Conservation (phyloP, 768 basidiomycete genomes). For the Vararia minispora region DNA sequence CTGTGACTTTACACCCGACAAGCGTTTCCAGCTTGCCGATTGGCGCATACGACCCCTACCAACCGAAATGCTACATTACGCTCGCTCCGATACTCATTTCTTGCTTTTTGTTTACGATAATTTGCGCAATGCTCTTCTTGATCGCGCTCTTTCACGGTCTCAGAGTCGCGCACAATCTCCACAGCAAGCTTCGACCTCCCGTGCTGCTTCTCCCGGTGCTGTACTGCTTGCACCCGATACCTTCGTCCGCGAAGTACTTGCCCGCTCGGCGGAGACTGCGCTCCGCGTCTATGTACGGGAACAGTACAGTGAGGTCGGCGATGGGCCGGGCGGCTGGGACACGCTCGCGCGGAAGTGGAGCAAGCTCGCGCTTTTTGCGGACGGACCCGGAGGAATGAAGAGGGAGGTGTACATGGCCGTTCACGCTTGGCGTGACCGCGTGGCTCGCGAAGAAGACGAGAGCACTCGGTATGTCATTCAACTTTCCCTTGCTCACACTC, state of each 20-base stretch:
- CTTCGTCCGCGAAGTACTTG: constrained; percentile 53
- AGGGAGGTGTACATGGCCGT: constrained; percentile 58
- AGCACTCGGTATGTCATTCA: constrained; percentile 48
- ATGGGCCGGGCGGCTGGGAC: constrained; percentile 68
- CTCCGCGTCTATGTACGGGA: constrained; percentile 62
- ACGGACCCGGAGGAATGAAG: constrained; percentile 32
- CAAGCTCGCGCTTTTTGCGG: constrained; percentile 36
- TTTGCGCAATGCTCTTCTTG: constrained; percentile 79
- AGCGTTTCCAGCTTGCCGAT: constrained; percentile 93
- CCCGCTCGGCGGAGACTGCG: constrained; percentile 66
- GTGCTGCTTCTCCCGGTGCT: constrained; percentile 10
- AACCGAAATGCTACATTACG: constrained; percentile 83
- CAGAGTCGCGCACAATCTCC: constrained; percentile 31
- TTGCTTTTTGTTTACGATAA: constrained; percentile 88
- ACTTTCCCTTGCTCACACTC: not conserved
- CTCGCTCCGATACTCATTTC: constrained; percentile 94
- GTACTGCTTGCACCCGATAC: constrained; percentile 16
- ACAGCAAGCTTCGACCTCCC: constrained; percentile 16
- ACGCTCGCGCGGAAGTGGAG: constrained; percentile 77
- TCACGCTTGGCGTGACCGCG: constrained; percentile 74
- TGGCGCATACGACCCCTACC: constrained; percentile 92
- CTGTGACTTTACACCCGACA: constrained; percentile 85
- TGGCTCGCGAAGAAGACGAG: constrained; percentile 80
- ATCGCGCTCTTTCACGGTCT: constrained; percentile 36
- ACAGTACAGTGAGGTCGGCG: constrained; percentile 57